Evolutionary conservation across 2,329 filamentous ascomycete species (phyloP).

Genomic region (Talaromyces sp.): DNA sequence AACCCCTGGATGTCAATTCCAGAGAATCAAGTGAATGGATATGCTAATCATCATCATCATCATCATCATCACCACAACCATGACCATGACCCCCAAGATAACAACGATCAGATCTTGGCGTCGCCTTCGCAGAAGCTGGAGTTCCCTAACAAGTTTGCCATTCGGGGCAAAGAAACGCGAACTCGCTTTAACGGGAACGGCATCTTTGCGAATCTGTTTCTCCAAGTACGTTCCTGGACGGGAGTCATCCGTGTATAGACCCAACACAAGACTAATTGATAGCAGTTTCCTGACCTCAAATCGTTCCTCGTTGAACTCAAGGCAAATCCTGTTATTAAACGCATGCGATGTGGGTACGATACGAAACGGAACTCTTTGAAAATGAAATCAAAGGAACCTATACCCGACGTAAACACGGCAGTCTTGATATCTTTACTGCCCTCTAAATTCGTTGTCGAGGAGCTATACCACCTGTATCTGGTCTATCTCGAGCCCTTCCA

Average conservation of each 20-base stretch:
- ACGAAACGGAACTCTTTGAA: constrained; percentile 28
- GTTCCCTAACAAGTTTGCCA: constrained; percentile 28
- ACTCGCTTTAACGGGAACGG: constrained; percentile 38
- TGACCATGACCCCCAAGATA: not conserved
- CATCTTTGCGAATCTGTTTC: constrained; percentile 33
- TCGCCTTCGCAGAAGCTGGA: constrained; percentile 29
- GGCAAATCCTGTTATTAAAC: constrained; percentile 28
- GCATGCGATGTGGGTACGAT: constrained; percentile 28
- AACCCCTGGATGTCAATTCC: not conserved
- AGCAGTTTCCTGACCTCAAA: constrained; percentile 33
- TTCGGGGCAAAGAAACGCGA: constrained; percentile 33
- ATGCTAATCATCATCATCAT: constrained; percentile 3
- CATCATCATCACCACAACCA: constrained; percentile 7
- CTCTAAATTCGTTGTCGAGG: constrained; percentile 28
- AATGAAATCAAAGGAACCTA: constrained; percentile 22
- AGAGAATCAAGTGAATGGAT: not conserved
- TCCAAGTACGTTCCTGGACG: constrained; percentile 26
- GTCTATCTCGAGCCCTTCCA: constrained; percentile 35
- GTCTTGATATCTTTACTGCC: constrained; percentile 31
- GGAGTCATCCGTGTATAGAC: not conserved
- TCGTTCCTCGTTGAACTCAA: constrained; percentile 34
- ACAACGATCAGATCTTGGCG: constrained; percentile 15
- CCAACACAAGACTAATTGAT: not conserved
- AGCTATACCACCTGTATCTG: constrained; percentile 33
- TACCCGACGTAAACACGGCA: constrained; percentile 23